Conservation (phyloP, 2,329 filamentous ascomycete genomes). For the Aspergillus ibericus region DNA sequence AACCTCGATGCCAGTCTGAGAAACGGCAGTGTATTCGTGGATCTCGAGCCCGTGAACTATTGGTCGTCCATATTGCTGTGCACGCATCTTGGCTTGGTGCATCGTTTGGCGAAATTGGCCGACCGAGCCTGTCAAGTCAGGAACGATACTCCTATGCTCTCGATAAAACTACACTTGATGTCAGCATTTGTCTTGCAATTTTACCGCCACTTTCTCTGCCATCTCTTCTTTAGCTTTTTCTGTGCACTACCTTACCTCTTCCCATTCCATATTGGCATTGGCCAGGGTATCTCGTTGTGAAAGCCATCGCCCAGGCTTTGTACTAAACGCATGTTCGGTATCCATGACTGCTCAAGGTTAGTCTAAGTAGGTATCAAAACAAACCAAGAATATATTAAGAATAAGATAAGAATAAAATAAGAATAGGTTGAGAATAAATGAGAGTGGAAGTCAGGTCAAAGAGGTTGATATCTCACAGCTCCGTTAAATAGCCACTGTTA, state of each 20-base stretch:
- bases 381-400: no score
- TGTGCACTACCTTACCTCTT: not conserved
- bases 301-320: not conserved
- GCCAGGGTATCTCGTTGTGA: not conserved
- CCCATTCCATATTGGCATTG: not conserved
- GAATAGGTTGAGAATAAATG: no score
- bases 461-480: no score
- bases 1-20: not conserved
- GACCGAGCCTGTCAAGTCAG: not conserved
- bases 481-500: no score
- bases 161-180: not conserved
- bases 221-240: no score
- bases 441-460: no score
- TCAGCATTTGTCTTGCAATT: not conserved
- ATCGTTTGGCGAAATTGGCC: not conserved
- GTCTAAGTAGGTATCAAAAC: no score
- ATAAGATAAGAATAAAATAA: no score
- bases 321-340: not conserved
- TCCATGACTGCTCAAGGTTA: not conserved
- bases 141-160: not conserved
- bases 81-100: not conserved
- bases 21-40: not conserved
- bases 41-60: not conserved
- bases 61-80: not conserved
- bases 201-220: no score